A percentile compares a stretch with the other conserved stretches of the same genome.
Evolutionary conservation across 805 yeast species (phyloP).

Genomic region (Candida ovalis): DNA sequence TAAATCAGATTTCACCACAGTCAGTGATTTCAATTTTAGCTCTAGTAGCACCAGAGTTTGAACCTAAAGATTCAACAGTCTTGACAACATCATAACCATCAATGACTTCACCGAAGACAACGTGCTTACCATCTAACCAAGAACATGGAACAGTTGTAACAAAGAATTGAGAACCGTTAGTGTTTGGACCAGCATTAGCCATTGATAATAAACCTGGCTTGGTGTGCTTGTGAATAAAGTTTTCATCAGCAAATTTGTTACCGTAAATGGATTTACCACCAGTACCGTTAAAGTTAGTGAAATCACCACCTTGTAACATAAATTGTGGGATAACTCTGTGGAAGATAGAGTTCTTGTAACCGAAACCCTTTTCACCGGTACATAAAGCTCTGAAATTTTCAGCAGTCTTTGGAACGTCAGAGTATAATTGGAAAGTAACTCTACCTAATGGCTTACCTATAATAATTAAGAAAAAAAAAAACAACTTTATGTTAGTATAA

Average conservation of each 20-base stretch:
- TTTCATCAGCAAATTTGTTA: constrained; percentile 54
- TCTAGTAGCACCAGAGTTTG: constrained; percentile 47
- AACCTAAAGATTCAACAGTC: constrained; percentile 72
- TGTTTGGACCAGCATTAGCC: constrained; percentile 94
- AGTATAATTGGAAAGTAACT: constrained; percentile 83
- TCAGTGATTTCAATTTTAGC: constrained; percentile 52
- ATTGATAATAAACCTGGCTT: constrained; percentile 80
- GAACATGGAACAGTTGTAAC: constrained; percentile 76
- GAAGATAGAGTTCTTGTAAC: constrained; percentile 82
- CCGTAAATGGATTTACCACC: constrained; percentile 92
- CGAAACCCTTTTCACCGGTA: constrained; percentile 93
- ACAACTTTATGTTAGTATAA: not conserved
- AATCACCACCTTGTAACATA: constrained; percentile 96
- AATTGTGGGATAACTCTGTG: constrained; percentile 96
- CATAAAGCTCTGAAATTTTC: constrained; percentile 78
- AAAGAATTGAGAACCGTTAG: constrained; percentile 90
- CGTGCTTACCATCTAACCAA: constrained; percentile 78
- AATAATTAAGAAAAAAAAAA: too few relatives aligned
- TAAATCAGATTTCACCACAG: constrained; percentile 43
- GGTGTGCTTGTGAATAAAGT: constrained; percentile 70
- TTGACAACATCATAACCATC: constrained; percentile 70
- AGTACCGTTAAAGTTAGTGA: constrained; percentile 81
- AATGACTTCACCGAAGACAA: constrained; percentile 71
- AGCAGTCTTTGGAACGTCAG: constrained; percentile 82
- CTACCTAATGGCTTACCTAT: constrained; percentile 40